Evolutionary conservation across 352 stramenopile genomes (phyloP).

Genomic region (Pythium biforme): DNA sequence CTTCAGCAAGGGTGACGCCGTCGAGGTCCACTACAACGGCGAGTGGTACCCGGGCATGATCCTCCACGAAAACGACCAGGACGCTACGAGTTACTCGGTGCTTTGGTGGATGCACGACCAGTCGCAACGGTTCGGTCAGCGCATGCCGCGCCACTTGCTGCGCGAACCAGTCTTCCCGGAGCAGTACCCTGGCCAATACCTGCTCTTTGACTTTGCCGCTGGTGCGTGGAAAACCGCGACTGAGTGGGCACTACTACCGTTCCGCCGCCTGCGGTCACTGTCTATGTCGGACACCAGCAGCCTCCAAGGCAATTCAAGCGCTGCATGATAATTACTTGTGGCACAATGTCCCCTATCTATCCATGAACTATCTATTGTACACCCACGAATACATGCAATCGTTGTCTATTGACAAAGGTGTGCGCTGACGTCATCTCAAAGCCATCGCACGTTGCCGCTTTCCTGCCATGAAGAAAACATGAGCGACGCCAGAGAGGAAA

Average conservation of each 20-base stretch:
- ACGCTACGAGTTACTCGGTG: slow-evolving; percentile 65
- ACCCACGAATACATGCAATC: slow-evolving; percentile 9
- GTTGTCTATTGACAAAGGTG: background rate
- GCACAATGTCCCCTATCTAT: background rate
- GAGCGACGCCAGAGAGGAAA: background rate
- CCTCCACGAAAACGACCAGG: slow-evolving; percentile 51
- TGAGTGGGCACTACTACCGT: slow-evolving; percentile 28
- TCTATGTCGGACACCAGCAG: slow-evolving; percentile 23
- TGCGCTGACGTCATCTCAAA: no score
- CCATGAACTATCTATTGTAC: slow-evolving; percentile 1
- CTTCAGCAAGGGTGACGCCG: slow-evolving; percentile 62
- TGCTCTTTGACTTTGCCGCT: slow-evolving; percentile 56
- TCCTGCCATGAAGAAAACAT: background rate
- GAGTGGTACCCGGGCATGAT: slow-evolving; percentile 70
- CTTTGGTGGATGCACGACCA: slow-evolving; percentile 82
- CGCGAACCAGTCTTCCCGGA: slow-evolving; percentile 37
- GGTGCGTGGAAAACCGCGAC: slow-evolving; percentile 42
- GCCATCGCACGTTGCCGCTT: background rate
- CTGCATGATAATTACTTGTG: slow-evolving; percentile 7
- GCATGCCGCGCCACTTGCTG: slow-evolving; percentile 47
- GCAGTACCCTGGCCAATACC: slow-evolving; percentile 25
- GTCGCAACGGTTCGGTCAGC: slow-evolving; percentile 68
- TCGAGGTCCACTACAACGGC: slow-evolving; percentile 53
- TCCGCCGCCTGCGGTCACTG: slow-evolving; percentile 27
- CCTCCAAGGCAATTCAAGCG: slow-evolving; percentile 19